Conservation (phyloP, 176 grass and related monocot species). For the Aegilops tauschii region DNA sequence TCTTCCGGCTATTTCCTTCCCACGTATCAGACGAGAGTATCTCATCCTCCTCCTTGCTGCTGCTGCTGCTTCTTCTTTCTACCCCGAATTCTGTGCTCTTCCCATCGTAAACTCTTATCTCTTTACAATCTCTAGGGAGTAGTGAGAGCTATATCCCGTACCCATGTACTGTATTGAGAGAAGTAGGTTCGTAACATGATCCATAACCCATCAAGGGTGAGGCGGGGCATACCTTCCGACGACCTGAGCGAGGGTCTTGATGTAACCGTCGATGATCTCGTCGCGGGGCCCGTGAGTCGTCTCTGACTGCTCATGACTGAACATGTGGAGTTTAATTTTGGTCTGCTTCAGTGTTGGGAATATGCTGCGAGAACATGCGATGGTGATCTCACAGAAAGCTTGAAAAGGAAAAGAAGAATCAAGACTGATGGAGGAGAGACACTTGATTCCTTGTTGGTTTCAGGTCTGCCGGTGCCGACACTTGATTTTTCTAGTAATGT, state of each 20-base stretch:
- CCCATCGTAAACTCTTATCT: no score
- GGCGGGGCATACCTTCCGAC: conserved; percentile 53
- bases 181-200: no score
- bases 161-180: no score
- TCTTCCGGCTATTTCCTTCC: no score
- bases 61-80: no score
- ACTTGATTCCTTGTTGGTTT: background rate
- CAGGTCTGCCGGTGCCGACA: background rate
- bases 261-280: conserved; percentile 81
- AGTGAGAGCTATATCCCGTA: no score
- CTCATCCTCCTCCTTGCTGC: no score
- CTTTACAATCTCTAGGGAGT: no score
- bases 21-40: no score
- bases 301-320: no score
- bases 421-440: background rate
- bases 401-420: background rate
- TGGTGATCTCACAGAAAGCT: background rate
- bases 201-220: background rate
- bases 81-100: no score
- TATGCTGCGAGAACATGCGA: background rate
- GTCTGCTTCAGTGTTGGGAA: background rate
- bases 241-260: conserved; percentile 73
- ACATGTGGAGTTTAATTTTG: no score
- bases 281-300: conserved; percentile 38
- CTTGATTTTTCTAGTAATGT: background rate